These are phyloP conservation scores for Trypanosoma congolense DNA, from an alignment of 208 protist species.

Conservation along the genomic window DNA sequence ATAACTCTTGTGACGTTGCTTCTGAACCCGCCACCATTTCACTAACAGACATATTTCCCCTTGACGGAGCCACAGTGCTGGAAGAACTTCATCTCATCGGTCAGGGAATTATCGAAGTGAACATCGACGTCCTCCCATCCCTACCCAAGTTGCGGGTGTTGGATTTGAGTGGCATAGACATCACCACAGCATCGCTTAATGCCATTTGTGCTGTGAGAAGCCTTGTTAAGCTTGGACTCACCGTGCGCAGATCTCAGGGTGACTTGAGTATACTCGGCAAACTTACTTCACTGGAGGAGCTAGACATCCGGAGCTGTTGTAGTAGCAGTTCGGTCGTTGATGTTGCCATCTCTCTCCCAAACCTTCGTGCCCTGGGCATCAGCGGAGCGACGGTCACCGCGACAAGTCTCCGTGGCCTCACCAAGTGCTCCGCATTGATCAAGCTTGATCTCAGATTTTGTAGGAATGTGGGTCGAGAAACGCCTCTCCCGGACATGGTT, in stretches of 20 bases:
- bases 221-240: not conserved
- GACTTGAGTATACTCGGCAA: not conserved
- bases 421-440: not conserved
- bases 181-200: not conserved
- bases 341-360: not conserved
- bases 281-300: not conserved
- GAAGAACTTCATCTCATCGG: not conserved
- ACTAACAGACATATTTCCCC: not conserved
- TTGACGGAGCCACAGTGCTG: not conserved
- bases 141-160: not conserved
- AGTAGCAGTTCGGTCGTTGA: not conserved
- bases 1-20: not conserved
- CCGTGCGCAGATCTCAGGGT: not conserved
- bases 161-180: not conserved
- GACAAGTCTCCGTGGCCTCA: not conserved
- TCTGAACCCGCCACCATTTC: not conserved
- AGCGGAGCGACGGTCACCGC: not conserved
- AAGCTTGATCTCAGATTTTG: not conserved
- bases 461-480: not conserved
- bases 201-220: not conserved
- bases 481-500: not conserved
- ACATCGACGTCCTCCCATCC: not conserved
- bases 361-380: not conserved
- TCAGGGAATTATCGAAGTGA: not conserved
- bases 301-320: not conserved